A percentile compares a stretch with the other conserved stretches of the same genome.
Conservation (phyloP, 257 asterid species). For the Nicotiana knightiana region DNA sequence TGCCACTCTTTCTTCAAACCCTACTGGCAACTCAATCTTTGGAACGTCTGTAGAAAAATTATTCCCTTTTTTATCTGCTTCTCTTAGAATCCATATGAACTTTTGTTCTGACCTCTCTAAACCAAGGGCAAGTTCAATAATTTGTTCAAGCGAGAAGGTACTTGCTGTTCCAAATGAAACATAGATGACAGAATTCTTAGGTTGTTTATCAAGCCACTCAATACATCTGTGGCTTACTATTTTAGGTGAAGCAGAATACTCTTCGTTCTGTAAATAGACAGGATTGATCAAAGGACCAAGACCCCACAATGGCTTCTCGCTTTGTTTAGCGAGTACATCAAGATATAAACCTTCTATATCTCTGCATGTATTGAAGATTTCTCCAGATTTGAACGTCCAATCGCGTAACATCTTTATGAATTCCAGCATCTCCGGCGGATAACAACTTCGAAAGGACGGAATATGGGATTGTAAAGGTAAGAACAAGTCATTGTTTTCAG, state of each 20-base stretch:
- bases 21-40: neutral
- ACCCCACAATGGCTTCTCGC: neutral
- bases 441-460: neutral
- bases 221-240: neutral
- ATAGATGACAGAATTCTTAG: neutral
- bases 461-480: neutral
- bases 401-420: too few relatives aligned
- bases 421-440: neutral
- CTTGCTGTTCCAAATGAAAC: constrained; percentile 5
- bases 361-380: neutral
- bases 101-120: neutral
- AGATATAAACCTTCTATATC: neutral
- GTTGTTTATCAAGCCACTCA: constrained; percentile 6
- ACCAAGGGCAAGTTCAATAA: neutral
- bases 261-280: neutral
- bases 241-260: neutral
- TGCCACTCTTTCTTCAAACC: neutral
- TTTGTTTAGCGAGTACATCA: neutral
- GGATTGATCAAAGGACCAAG: neutral
- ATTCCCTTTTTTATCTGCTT: neutral
- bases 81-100: constrained; percentile 3
- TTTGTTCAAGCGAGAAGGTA: neutral
- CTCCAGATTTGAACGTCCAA: neutral
- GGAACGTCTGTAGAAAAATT: neutral
- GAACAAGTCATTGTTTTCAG: neutral